Conservation (phyloP, 2,329 filamentous ascomycete genomes). For the Sporothrix curviconia region DNA sequence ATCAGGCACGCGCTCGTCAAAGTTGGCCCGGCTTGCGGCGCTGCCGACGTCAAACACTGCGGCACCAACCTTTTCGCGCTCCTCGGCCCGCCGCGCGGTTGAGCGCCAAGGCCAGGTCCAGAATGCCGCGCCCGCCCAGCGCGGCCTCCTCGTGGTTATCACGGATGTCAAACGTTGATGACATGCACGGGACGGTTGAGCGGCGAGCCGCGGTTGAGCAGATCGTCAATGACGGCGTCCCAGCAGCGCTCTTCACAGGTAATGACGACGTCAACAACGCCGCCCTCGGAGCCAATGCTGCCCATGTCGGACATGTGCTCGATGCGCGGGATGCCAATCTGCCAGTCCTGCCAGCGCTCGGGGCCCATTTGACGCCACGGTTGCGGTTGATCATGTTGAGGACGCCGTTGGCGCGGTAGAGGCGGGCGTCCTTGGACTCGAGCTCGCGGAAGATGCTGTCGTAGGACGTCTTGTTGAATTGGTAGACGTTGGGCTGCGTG, state of each 20-base stretch:
- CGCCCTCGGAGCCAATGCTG: conserved; percentile 73
- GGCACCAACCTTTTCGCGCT: conserved; percentile 60
- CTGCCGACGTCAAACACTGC: conserved; percentile 63
- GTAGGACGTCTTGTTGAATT: conserved; percentile 96
- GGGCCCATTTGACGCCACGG: conserved; percentile 85
- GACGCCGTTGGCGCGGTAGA: conserved; percentile 89
- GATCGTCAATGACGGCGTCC: conserved; percentile 93
- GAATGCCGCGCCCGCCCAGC: conserved; percentile 81
- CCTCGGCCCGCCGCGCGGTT: conserved; percentile 74
- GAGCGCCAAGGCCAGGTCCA: conserved; percentile 80
- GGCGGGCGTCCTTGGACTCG: conserved; percentile 70
- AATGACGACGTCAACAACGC: conserved; percentile 87
- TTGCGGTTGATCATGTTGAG: conserved; percentile 95
- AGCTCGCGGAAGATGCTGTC: conserved; percentile 91
- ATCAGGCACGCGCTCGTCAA: conserved; percentile 90
- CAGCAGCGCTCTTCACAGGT: conserved; percentile 97
- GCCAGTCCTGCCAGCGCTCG: conserved; percentile 97
- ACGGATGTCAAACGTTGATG: conserved; percentile 96
- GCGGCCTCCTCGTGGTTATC: conserved; percentile 97
- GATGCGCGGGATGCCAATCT: conserved; percentile 73
- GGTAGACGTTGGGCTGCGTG: conserved; percentile 91
- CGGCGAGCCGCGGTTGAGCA: conserved; percentile 76
- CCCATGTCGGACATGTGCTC: conserved; percentile 73
- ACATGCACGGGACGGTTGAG: conserved; percentile 93
- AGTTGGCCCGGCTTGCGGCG: conserved; percentile 62